Conservation (phyloP, 2,329 filamentous ascomycete species). For the Myriangium duriaei region DNA sequence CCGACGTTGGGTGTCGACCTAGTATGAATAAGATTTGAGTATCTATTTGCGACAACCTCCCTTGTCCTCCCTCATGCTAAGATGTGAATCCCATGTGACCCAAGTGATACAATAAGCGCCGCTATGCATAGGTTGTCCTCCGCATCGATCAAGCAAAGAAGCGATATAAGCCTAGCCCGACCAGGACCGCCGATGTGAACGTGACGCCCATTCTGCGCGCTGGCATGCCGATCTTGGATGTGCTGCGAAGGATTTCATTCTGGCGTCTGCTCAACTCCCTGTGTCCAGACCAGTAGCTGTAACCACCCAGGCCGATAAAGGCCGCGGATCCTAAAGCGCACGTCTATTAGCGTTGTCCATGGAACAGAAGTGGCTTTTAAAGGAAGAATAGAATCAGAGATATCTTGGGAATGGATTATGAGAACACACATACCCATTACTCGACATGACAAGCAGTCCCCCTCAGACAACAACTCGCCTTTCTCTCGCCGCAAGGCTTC, state of each 20-base stretch:
- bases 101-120: no score
- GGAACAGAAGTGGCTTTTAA: neutral
- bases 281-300: slow-evolving; percentile 34
- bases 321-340: slow-evolving; percentile 29
- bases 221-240: slow-evolving; percentile 29
- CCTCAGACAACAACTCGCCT: neutral
- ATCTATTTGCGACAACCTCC: no score
- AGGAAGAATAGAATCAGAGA: neutral
- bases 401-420: neutral
- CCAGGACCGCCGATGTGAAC: slow-evolving; percentile 26
- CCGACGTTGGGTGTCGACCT: no score
- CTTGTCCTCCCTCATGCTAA: no score
- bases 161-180: slow-evolving; percentile 33
- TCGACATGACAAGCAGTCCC: slow-evolving; percentile 22
- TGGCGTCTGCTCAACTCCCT: slow-evolving; percentile 30
- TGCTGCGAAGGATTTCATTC: slow-evolving; percentile 28
- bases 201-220: slow-evolving; percentile 29
- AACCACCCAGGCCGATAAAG: slow-evolving; percentile 35
- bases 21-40: no score
- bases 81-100: no score
- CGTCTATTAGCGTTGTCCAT: no score
- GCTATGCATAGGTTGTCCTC: no score
- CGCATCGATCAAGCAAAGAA: slow-evolving; percentile 23
- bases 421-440: slow-evolving; percentile 19
- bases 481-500: slow-evolving; percentile 13